Conservation (phyloP, 2,329 filamentous ascomycete species). For the Aphanocladium album region DNA sequence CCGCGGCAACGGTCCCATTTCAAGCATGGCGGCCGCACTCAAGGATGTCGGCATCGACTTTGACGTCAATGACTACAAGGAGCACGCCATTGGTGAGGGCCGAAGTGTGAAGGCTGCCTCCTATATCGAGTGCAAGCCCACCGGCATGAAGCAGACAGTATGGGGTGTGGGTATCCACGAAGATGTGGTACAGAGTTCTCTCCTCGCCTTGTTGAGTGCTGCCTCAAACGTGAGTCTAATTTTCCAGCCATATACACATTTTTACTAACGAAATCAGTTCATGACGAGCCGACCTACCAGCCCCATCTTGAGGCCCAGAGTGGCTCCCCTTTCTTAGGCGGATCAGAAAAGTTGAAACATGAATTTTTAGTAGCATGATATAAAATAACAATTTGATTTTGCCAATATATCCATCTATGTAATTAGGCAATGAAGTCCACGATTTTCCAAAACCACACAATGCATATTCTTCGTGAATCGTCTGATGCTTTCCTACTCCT, state of each 20-base stretch:
- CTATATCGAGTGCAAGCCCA: conserved; percentile 81
- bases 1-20: conserved; percentile 85
- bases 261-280: background rate
- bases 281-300: conserved; percentile 7
- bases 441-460: background rate
- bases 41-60: conserved; percentile 74
- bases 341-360: background rate
- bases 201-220: conserved; percentile 79
- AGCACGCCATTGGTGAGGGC: conserved; percentile 82
- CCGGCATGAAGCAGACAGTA: conserved; percentile 63
- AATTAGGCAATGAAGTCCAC: background rate
- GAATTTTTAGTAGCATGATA: conserved; percentile 6
- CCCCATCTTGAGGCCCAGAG: conserved; percentile 5
- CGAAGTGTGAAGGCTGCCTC: conserved; percentile 87
- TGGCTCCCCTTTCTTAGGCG: background rate
- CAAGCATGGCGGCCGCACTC: conserved; percentile 78
- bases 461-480: background rate
- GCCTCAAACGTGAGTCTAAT: conserved; percentile 69
- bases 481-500: background rate
- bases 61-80: conserved; percentile 92
- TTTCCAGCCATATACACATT: background rate
- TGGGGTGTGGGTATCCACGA: conserved; percentile 92
- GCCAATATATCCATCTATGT: background rate
- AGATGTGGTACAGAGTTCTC: conserved; percentile 84
- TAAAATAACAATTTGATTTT: background rate